These are phyloP conservation scores for Syzygium oleosum DNA, from an alignment of 345 rosid genomes.

Conservation along the genomic window DNA sequence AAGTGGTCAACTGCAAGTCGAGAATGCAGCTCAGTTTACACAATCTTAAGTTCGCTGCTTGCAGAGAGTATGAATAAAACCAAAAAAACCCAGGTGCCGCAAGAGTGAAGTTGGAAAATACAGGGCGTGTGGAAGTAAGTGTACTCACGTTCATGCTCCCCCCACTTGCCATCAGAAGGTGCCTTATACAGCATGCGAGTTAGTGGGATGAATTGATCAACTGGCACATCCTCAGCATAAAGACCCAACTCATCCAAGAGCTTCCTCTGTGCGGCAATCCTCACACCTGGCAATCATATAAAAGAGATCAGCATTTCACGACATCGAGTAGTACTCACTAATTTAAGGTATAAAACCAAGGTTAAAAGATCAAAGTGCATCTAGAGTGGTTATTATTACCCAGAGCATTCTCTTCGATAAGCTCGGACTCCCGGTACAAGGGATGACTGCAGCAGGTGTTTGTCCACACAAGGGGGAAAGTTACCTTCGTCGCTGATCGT, in stretches of 20 bases:
- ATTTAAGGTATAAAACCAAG: neutral
- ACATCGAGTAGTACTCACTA: neutral
- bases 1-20: constrained; percentile 74
- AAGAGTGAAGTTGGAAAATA: neutral
- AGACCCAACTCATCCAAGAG: constrained; percentile 97
- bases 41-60: neutral
- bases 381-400: constrained; percentile 27
- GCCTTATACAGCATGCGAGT: constrained; percentile 94
- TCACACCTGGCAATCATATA: constrained; percentile 46
- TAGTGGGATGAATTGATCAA: constrained; percentile 65
- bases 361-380: neutral
- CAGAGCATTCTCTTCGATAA: constrained; percentile 53
- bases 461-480: constrained; percentile 98
- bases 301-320: neutral
- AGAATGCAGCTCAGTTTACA: neutral
- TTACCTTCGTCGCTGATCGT: constrained; percentile 91
- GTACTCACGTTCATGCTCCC: constrained; percentile 86
- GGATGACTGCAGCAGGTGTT: constrained; percentile 99
- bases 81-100: neutral
- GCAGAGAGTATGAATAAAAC: neutral
- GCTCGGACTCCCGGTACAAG: constrained; percentile 81
- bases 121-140: neutral
- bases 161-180: constrained; percentile 98
- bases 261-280: constrained; percentile 97
- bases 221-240: constrained; percentile 81